Evolutionary conservation across 257 asterid genomes (phyloP), one percentile per base, ranked within the genome.

Genomic region (Striga asiatica): DNA sequence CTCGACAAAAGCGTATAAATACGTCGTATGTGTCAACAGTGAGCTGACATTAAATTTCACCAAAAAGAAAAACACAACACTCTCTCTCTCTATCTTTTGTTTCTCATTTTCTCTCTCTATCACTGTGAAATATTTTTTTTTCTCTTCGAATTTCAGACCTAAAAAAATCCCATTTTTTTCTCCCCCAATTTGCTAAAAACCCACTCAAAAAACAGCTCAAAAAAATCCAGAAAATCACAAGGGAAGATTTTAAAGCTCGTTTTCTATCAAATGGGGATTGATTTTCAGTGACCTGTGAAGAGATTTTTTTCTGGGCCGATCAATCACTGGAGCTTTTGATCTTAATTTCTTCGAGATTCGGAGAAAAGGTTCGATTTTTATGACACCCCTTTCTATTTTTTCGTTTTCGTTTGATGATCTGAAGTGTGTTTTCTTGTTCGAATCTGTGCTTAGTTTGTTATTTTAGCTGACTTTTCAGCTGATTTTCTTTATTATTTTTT

Each of bases 101-200:
- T 19, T 50, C 49, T 11, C 19, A 12, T 47, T 10, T 34, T 10
- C 35, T 29, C 29, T 48, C 35, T 64, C 65, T 73, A 69, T 64
- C 28, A 38, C 46, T 38, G 8, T 38, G 13, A 38, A 41, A 13
- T 13, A 39, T 0, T 62, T 42, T 56, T 12, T 6, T 48, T 43
- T 50, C 62, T 48, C 57, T 48, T 66, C 71, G 58, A 65, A 60
- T 75, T 71, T 57, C 73, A 75, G 58, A 71, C 78, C 81, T 72
- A 65, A 23, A 49, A 49, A n/a, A n/a, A n/a, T n/a, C n/a, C 17
- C 13, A 28, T 50, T 54, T 58, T 56, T 60, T 47, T 4, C n/a
- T n/a, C n/a, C n/a, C n/a, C n/a, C n/a, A n/a, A n/a, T n/a, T n/a
- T n/a, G n/a, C n/a, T 29, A 21, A 39, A 10, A 47, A 35, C 22